Evolutionary conservation across 2,329 filamentous ascomycete genomes (phyloP), one percentile per base, ranked within the genome.

Genomic region (Exophiala mesophila): DNA sequence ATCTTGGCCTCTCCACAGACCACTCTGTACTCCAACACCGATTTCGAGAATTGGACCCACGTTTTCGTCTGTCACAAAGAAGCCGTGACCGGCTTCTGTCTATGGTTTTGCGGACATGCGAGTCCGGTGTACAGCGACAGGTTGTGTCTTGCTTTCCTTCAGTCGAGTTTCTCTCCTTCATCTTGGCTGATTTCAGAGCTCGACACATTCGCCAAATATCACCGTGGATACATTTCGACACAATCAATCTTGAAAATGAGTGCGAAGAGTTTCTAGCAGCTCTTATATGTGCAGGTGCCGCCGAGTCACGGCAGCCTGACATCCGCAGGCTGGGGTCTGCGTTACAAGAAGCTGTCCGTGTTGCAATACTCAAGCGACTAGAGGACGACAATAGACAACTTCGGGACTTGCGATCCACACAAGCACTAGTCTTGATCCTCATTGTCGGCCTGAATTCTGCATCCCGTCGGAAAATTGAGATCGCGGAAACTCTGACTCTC

Each of bases 111-210:
- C 10, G n/a, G 4, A 78, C 74, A 2, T 80, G 75, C 52, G 49
- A 63, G 64, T 54, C 73, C 61, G 63, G 72, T 62, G 61, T 72
- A 57, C 45, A 73, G 67, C 36, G 74, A 77, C 16, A 77, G 73
- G 13, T 74, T 70, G 61, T 68, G n/a, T 60, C 64, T 7, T 19
- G 9, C 20, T 69, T 69, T 8, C 67, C 67, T 0, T 64, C 63
- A 0, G 59, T 61, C 0, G 63, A 68, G 21, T 44, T 69, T 1
- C 45, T 69, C 5, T 63, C 68, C 29, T 60, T 58, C 0, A 47
- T 70, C 0, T 55, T 69, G 0, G 64, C 67, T 38, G 62, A 59
- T 15, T 67, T 61, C 23, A 53, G 66, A 3, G 57, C 57, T 0
- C 56, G 56, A 0, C 56, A 62, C 1, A 44, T 54, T 1, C 52